These are phyloP conservation scores for Peltaster fructicola DNA, from an alignment of 2,329 filamentous ascomycete species.

Conservation along the genomic window DNA sequence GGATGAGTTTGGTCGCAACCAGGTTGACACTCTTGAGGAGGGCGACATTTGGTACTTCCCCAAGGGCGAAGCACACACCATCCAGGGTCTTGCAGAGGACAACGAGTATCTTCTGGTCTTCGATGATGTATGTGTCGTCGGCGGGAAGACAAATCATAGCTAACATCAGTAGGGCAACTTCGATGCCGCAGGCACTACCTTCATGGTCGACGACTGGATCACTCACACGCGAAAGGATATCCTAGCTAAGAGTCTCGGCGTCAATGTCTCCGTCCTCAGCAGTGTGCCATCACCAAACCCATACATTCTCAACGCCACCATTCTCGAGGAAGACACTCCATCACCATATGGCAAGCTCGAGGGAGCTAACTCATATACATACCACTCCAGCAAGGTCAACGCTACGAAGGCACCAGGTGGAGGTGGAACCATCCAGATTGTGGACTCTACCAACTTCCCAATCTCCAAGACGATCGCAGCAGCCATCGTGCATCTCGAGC, in stretches of 20 bases:
- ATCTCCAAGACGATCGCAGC: constrained; percentile 48
- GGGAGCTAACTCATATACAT: constrained; percentile 45
- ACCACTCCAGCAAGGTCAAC: constrained; percentile 34
- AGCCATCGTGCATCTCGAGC: constrained; percentile 45
- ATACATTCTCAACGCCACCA: constrained; percentile 43
- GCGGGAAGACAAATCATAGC: too few species aligned
- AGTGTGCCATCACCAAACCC: constrained; percentile 39
- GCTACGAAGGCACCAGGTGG: constrained; percentile 28
- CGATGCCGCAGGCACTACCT: constrained; percentile 42
- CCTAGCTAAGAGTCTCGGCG: constrained; percentile 49
- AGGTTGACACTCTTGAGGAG: constrained; percentile 30
- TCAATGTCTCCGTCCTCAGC: constrained; percentile 41
- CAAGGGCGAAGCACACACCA: constrained; percentile 42
- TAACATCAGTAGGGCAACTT: too few species aligned
- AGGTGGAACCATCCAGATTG: constrained; percentile 44
- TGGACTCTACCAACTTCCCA: constrained; percentile 49
- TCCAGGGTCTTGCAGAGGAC: constrained; percentile 47
- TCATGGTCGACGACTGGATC: constrained; percentile 56
- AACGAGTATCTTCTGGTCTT: constrained; percentile 52
- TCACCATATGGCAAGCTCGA: constrained; percentile 31
- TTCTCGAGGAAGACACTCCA: constrained; percentile 31
- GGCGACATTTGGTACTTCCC: constrained; percentile 32
- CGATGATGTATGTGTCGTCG: too few species aligned
- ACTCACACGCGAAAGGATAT: constrained; percentile 45
- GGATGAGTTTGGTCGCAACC: constrained; percentile 32